These are phyloP conservation scores for Thraustochytrium striatum DNA, from an alignment of 352 stramenopile species.

Conservation along the genomic window DNA sequence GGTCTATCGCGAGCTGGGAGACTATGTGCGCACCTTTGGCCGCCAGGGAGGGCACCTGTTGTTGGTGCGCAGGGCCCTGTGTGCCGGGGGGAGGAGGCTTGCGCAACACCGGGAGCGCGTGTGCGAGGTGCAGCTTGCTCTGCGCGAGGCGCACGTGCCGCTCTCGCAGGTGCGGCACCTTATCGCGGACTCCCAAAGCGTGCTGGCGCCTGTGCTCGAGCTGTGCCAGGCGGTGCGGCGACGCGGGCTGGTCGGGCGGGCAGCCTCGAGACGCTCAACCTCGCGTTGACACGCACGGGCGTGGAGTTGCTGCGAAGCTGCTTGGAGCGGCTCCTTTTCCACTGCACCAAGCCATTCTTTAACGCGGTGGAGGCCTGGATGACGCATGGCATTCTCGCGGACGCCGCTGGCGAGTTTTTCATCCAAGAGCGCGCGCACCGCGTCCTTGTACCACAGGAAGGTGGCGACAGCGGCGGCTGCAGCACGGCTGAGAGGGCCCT, in stretches of 20 bases:
- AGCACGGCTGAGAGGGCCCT: background rate
- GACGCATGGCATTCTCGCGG: conserved; percentile 19
- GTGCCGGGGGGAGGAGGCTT: background rate
- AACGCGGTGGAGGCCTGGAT: conserved; percentile 24
- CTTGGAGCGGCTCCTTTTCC: background rate
- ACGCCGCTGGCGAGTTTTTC: conserved; percentile 8
- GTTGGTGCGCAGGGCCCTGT: background rate
- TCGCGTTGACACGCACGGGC: background rate
- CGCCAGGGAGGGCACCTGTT: background rate
- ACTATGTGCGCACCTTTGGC: background rate
- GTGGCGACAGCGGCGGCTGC: background rate
- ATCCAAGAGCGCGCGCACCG: conserved; percentile 22
- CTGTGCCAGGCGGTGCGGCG: background rate
- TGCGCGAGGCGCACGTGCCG: background rate
- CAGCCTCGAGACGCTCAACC: background rate
- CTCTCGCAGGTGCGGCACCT: conserved; percentile 11
- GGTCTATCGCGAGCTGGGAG: background rate
- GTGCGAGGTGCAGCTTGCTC: background rate
- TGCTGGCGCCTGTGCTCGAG: background rate
- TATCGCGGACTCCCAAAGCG: background rate
- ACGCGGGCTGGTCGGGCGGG: background rate
- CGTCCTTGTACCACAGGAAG: background rate
- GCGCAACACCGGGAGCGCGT: background rate
- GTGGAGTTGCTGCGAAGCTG: background rate
- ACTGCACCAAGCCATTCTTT: too few species aligned